Base-by-base conservation (phyloP, 306 rosid genomes). In the Cajanus cajan region DNA sequence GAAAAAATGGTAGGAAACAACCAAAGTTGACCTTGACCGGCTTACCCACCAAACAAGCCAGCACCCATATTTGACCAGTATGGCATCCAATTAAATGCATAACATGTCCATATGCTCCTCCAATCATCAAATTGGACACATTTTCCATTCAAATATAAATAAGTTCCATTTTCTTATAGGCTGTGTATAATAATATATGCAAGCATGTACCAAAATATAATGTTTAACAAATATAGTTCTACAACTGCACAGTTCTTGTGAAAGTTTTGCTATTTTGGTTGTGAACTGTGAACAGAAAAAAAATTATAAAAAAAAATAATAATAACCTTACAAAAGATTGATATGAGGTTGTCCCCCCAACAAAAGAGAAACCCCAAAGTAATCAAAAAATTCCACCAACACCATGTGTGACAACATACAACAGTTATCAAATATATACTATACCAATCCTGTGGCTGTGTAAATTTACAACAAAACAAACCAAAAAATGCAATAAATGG, bases 401-500 rank as follows among this genome's bases (percentile, higher is more conserved):
- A 63, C 13, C 69, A 16, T 54, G 48, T 72, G 80, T 66, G 34
- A 28, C 31, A 28, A 55, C 82, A 85, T 74, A 71, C 80, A 83
- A 13, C 12, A 62, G 55, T 37, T 84, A 51, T 62, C 62, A 61
- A 69, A 85, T 86, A 77, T 88, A 85, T 84, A 87, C 84, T 47
- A 85, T 63, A 76, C 79, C 86, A 82, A 61, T 51, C 83, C 82
- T 40, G 74, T 87, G 84, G 50, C 59, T 48, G 71, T 73, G 25
- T 34, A 78, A 57, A 73, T 80, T 74, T 69, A 84, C 85, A 83
- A 31, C 80, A 75, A 76, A 84, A 84, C 66, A 68, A 85, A 83
- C 78, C 11, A 79, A 80, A 84, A 69, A 82, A 83, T 85, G 82
- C 84, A 87, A 91, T 82, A 79, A 90, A 88, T 89, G 74, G 34